Base-by-base conservation (phyloP, 176 grass and related monocot genomes). In the Guadua angustifolia region DNA sequence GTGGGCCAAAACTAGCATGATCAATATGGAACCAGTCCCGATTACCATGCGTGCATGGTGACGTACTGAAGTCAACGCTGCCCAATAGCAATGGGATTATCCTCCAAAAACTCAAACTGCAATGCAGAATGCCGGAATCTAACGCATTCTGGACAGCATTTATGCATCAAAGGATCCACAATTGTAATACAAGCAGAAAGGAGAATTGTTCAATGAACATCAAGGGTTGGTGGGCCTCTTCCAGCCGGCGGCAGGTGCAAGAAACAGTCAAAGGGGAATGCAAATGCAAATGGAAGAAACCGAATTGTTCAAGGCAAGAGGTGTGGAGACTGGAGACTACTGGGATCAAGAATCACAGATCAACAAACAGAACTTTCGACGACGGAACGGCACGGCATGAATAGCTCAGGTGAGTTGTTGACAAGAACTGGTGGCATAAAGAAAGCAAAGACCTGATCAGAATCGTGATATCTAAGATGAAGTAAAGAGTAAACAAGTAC, bases 261-360 rank as follows among this genome's bases (percentile, higher is more conserved):
- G 82, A 79, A 76, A 17, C 58, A 22, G 88, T 90, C 88, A 86
- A 72, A 51, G 72, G 39, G 12, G 14, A 29, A 29, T 29, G 17
- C 44, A 22, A 40, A 59, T 11, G 72, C 52, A 29, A 38, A 57
- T 14, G 61, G 65, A 71, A 46, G 44, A 46, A 62, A 9, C 70
- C 33, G 64, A 81, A 57, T 50, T n/a, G 83, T 7, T 1, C 65
- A 78, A 45, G 36, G 58, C 82, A 52, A 52, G 33, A 73, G 16
- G 52, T 16, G 15, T 2, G 1, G 71, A 42, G 68, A 50, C 38
- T 26, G 8, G 29, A 29, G 29, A 29, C 5, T 11, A 10, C 4
- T 55, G 62, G 69, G 55, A 36, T 7, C 69, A 24, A 83, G 77
- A 79, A 83, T 13, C 42, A 50, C 7, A 15, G 4, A 12, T 36